Evolutionary conservation across 1,284 basidiomycete species (phyloP), one percentile per base, ranked within the genome.

Genomic region (Malassezia restricta): DNA sequence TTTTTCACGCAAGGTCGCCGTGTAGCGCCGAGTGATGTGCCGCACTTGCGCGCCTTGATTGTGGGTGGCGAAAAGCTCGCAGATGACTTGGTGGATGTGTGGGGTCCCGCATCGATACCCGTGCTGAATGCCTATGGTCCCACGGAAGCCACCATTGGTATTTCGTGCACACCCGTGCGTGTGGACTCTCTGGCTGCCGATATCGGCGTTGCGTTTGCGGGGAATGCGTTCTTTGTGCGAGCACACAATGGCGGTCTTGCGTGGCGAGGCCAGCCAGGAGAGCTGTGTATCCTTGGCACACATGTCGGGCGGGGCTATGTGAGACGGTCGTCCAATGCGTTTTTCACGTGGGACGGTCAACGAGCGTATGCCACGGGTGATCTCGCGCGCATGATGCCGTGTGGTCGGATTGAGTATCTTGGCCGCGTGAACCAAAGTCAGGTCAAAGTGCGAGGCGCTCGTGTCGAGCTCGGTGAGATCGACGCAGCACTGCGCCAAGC

Each of bases 101-200:
- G 68, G 68, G 63, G 63, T 14, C 44, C 57, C 3, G 28, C 43
- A 14, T 50, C 52, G 29, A 58, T 65, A 3, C 59, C 57, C 6
- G 54, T 67, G 9, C 56, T 71, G 28, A 68, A 71, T 38, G 68
- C 66, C 0, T 71, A 71, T 39, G 68, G 68, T 14, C 68, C 68
- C 4, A 71, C 66, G 14, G 68, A 71, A 49, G 63, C 64, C 5
- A 62, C 65, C 5, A 71, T 71, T 48, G 68, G 68, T 37, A 68
- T 57, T 44, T 71, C 68, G 35, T 59, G 64, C 28, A 62, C 66
- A 27, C 59, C 57, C 4, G 57, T 71, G n/a, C 43, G 30, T 28
- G 53, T 56, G 31, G 29, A 15, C 0, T 56, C 61, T 12, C 54
- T 58, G 5, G 51, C 64, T 0, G 56, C 56, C 44, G 62, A 64